Conservation (phyloP, 352 stramenopile genomes). For the Nothophytophthora sp. region DNA sequence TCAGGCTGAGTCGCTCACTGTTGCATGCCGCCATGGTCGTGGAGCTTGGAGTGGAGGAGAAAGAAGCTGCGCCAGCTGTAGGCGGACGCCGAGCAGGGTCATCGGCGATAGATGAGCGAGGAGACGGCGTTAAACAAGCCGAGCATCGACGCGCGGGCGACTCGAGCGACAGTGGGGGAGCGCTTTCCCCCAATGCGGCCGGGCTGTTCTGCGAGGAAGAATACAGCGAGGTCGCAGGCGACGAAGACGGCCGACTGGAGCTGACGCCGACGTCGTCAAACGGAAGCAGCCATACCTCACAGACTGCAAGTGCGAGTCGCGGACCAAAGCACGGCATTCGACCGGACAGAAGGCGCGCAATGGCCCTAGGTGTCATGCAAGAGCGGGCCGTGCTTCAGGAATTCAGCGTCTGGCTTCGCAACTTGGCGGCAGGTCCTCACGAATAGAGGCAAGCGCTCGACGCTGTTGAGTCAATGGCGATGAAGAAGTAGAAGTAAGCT, state of each 20-base stretch:
- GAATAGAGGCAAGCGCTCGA: slow-evolving; percentile 3
- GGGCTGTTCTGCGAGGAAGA: slow-evolving; percentile 71
- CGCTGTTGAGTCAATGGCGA: not conserved
- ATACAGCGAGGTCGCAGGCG: slow-evolving; percentile 43
- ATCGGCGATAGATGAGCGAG: slow-evolving; percentile 1
- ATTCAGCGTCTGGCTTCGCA: slow-evolving; percentile 76
- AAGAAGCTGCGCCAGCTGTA: not conserved
- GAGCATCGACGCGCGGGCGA: slow-evolving; percentile 4
- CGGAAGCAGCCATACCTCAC: slow-evolving; percentile 1
- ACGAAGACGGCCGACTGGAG: slow-evolving; percentile 8
- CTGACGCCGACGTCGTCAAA: slow-evolving; percentile 1
- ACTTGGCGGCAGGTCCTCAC: slow-evolving; percentile 33
- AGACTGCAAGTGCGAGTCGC: slow-evolving; percentile 1
- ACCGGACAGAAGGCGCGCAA: slow-evolving; percentile 3
- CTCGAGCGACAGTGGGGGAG: slow-evolving; percentile 12
- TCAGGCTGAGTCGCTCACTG: slow-evolving; percentile 57
- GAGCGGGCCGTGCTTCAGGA: slow-evolving; percentile 82
- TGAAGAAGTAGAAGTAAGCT: not conserved
- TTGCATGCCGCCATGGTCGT: slow-evolving; percentile 47
- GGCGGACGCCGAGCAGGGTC: not conserved
- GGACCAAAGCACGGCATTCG: not conserved
- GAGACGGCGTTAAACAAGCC: slow-evolving; percentile 1
- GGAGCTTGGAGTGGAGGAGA: slow-evolving; percentile 27
- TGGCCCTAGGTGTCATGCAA: slow-evolving; percentile 44
- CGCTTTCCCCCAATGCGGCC: slow-evolving; percentile 43